phyloP scores from a whole-genome alignment of 495 filamentous ascomycete genomes.

The Lasiosphaeria ovina region DNA sequence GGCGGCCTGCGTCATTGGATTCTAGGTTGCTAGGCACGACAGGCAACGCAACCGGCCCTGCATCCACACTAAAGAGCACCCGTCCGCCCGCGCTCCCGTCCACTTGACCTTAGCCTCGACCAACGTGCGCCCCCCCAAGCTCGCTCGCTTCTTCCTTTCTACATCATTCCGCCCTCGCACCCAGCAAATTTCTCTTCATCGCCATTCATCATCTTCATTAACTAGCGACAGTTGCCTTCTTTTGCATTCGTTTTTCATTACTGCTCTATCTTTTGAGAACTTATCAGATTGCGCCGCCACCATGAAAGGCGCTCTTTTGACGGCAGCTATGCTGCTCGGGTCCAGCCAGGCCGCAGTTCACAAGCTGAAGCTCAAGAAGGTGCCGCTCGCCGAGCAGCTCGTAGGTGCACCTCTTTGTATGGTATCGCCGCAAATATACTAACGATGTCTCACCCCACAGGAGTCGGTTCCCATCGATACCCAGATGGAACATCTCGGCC shows the following conservation, averaged over 20 bases:
- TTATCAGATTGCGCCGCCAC: conserved; percentile 29
- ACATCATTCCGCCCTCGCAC: background rate
- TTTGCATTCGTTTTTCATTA: conserved; percentile 2
- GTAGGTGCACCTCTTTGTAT: conserved; percentile 50
- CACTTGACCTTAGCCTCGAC: background rate
- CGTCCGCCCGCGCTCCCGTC: background rate
- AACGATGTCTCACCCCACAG: conserved; percentile 41
- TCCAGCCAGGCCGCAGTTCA: conserved; percentile 79
- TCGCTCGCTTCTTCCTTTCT: background rate
- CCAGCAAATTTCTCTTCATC: conserved; percentile 7
- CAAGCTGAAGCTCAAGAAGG: conserved; percentile 96
- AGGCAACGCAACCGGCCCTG: conserved; percentile 3
- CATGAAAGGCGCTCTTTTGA: conserved; percentile 80
- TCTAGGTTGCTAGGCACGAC: conserved; percentile 13
- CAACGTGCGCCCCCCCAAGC: background rate
- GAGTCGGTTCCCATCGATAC: conserved; percentile 72
- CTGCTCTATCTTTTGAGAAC: background rate
- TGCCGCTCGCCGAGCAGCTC: conserved; percentile 88
- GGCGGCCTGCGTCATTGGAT: conserved; percentile 19
- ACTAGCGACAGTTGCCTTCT: background rate
- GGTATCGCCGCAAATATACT: conserved; percentile 5
- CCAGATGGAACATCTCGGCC: conserved; percentile 77
- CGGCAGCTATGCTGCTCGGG: conserved; percentile 80
- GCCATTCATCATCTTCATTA: background rate
- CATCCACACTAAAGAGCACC: background rate